These are phyloP conservation scores for Ammopiptanthus mongolicus DNA, from an alignment of 306 rosid genomes.

Conservation along the genomic window DNA sequence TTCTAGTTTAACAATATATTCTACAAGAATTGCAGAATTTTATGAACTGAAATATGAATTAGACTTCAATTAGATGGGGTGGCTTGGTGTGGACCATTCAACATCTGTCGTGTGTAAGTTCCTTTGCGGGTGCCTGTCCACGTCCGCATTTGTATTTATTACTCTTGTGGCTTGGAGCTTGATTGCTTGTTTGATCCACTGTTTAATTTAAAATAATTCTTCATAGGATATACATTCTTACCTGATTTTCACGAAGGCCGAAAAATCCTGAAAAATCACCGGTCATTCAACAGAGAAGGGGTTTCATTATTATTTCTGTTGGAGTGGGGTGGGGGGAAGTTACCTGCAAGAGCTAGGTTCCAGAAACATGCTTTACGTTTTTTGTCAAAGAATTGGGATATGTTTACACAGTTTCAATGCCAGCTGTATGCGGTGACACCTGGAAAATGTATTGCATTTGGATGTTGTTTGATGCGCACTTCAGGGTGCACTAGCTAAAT, in stretches of 20 bases:
- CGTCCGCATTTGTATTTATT: not conserved
- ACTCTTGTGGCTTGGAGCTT: not conserved
- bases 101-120: not conserved
- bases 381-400: not conserved
- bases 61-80: not conserved
- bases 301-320: not conserved
- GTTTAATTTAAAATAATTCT: not conserved
- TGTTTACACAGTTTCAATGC: constrained; percentile 22
- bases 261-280: not conserved
- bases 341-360: not conserved
- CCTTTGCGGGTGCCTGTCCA: not conserved
- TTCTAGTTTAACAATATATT: not conserved
- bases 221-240: not conserved
- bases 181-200: not conserved
- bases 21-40: constrained; percentile 5
- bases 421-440: not conserved
- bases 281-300: not conserved
- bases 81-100: not conserved
- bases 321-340: not conserved
- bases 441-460: not conserved
- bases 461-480: not conserved
- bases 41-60: not conserved
- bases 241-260: not conserved
- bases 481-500: not conserved
- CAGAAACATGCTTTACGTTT: constrained; percentile 3